Conservation (phyloP, 2,329 filamentous ascomycete genomes). For the Epichloe aotearoae region DNA sequence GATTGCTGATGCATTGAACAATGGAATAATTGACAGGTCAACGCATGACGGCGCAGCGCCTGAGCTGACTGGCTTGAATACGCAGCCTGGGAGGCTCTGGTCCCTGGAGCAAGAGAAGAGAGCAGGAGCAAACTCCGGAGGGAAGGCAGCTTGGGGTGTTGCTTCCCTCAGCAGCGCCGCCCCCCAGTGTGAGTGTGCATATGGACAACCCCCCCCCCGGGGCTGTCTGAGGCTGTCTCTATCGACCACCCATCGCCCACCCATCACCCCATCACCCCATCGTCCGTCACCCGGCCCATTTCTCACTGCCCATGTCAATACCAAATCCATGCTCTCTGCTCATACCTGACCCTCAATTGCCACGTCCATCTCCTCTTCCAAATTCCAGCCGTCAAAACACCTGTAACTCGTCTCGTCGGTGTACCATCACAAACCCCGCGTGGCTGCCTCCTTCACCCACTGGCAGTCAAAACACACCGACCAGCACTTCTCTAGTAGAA, state of each 20-base stretch:
- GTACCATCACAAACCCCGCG: background rate
- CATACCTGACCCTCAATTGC: slow-evolving; percentile 1
- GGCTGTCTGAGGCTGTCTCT: background rate
- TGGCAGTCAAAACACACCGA: background rate
- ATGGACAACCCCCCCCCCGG: background rate
- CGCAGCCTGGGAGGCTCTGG: background rate
- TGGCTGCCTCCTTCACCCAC: background rate
- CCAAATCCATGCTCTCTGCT: background rate
- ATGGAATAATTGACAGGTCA: no score
- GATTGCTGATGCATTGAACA: no score
- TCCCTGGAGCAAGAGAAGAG: background rate
- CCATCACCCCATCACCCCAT: background rate
- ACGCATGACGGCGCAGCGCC: background rate
- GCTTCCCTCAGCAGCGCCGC: background rate
- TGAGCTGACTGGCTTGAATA: background rate
- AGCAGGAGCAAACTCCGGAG: background rate
- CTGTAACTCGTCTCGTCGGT: background rate
- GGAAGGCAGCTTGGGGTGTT: background rate
- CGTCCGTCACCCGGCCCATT: slow-evolving; percentile 2
- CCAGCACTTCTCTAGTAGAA: background rate
- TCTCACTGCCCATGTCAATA: slow-evolving; percentile 1
- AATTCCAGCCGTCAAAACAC: slow-evolving; percentile 1
- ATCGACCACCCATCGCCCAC: background rate
- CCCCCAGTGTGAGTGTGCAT: background rate
- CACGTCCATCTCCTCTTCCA: background rate